phyloP scores from a whole-genome alignment of 441 rosid genomes.

The Bocquillonia castaneifolia region DNA sequence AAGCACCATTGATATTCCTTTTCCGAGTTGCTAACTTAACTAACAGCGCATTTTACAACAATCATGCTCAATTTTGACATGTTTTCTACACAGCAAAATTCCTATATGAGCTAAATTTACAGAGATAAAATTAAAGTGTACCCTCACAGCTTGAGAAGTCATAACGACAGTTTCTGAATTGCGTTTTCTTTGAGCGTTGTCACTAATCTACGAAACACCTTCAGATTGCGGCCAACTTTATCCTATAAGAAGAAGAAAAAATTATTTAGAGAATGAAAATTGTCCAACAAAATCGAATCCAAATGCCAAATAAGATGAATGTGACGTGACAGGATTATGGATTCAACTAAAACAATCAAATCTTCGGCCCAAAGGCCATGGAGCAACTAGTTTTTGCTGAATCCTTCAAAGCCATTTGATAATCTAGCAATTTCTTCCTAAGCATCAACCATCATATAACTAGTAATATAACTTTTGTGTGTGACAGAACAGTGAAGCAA shows the following conservation, averaged over 20 bases:
- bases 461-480: neutral
- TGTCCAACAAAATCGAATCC: neutral
- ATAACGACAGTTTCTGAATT: conserved; percentile 41
- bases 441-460: neutral
- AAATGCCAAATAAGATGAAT: no score
- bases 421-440: neutral
- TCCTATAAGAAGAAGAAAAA: conserved; percentile 40
- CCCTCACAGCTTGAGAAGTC: conserved; percentile 14
- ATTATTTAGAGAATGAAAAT: neutral
- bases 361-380: neutral
- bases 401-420: neutral
- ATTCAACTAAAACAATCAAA: no score
- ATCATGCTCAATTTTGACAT: neutral
- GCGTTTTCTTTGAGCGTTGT: conserved; percentile 68
- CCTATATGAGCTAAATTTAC: neutral
- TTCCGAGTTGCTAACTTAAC: neutral
- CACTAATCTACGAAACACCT: conserved; percentile 71
- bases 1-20: no score
- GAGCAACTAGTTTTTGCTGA: neutral
- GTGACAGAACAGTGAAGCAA: neutral
- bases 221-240: conserved; percentile 68
- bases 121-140: neutral
- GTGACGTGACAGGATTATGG: neutral
- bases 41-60: conserved; percentile 8
- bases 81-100: neutral